phyloP scores from a whole-genome alignment of 371 early-diverging fungal genomes.

The Conidiobolus incongruus region DNA sequence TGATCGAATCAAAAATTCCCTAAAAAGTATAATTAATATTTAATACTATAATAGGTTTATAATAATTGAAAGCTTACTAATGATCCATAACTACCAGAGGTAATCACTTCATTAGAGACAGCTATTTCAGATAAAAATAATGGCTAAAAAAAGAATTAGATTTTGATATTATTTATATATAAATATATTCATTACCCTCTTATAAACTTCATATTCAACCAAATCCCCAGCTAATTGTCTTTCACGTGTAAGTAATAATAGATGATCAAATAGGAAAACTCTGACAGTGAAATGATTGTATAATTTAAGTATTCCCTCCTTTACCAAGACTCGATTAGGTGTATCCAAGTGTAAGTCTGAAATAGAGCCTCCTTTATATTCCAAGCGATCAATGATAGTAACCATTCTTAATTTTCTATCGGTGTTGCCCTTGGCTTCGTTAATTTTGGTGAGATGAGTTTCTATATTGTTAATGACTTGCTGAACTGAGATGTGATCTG shows the following conservation, averaged over 20 bases:
- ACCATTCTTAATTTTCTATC: constrained; percentile 9
- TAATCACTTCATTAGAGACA: too few species aligned
- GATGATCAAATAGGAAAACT: constrained; percentile 72
- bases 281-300: constrained; percentile 30
- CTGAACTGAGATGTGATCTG: constrained; percentile 38
- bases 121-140: too few species aligned
- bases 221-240: constrained; percentile 19
- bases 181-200: too few species aligned
- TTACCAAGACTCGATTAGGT: constrained; percentile 36
- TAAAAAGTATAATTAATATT: too few species aligned
- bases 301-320: constrained; percentile 59
- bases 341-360: constrained; percentile 37
- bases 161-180: too few species aligned
- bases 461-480: constrained; percentile 34
- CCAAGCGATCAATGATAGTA: not conserved
- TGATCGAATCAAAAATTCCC: too few species aligned
- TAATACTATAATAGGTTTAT: too few species aligned
- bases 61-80: too few species aligned
- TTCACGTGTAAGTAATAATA: constrained; percentile 49
- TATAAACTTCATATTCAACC: constrained; percentile 38
- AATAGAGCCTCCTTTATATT: not conserved
- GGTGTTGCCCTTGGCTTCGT: constrained; percentile 10
- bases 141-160: too few species aligned
- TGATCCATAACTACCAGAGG: too few species aligned
- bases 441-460: constrained; percentile 42